Percentiles rank a stretch among this genome's conserved stretches.
Evolutionary conservation across 176 grass and related monocot species (phyloP).

Genomic region (Musa beccarii): DNA sequence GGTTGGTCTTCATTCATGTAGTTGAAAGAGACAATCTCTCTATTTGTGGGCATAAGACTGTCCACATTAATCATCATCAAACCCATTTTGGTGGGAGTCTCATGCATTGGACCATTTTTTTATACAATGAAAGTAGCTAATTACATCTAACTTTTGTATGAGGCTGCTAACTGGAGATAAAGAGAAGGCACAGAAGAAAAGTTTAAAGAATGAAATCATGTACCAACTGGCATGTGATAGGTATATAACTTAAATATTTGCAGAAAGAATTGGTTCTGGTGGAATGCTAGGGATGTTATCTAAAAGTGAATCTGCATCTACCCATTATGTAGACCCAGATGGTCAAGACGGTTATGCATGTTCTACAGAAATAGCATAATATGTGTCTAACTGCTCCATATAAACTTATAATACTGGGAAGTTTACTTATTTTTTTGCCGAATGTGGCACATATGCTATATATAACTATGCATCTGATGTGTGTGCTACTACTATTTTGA

Average conservation of each 20-base stretch:
- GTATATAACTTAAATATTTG: background rate
- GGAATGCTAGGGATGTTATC: background rate
- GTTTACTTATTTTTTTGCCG: no score
- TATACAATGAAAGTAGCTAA: background rate
- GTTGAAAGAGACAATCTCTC: background rate
- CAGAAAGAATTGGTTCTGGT: background rate
- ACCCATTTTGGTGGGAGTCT: background rate
- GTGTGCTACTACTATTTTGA: no score
- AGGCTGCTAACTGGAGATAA: background rate
- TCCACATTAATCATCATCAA: background rate
- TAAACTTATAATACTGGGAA: no score
- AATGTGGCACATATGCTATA: no score
- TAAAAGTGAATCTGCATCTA: no score
- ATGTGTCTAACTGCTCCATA: no score
- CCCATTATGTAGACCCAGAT: no score
- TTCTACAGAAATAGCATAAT: no score
- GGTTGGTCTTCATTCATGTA: background rate
- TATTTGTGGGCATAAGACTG: background rate
- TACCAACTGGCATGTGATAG: background rate
- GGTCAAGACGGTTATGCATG: no score
- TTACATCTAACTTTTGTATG: background rate
- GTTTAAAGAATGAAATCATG: background rate
- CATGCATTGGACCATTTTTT: background rate
- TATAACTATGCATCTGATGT: no score
- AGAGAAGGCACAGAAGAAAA: background rate